Percentiles rank a stretch among this genome's conserved stretches.
These are phyloP conservation scores for Phytophthora capsici DNA, from an alignment of 352 stramenopile genomes.

Conservation along the genomic window DNA sequence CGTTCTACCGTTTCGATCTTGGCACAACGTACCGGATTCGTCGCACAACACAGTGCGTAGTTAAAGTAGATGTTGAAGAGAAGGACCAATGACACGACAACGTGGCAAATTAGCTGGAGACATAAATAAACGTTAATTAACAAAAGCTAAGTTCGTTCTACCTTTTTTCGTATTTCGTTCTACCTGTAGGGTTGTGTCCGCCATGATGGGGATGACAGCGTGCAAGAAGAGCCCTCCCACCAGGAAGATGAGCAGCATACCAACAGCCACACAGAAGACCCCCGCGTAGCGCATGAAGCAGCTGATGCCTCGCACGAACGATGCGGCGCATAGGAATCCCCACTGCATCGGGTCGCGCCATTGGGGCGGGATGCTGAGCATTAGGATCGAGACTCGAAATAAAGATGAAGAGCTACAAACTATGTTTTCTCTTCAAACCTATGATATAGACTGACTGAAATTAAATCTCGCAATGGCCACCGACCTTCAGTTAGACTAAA, in stretches of 20 bases:
- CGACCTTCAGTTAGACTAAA: not conserved
- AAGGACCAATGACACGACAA: slow-evolving; percentile 38
- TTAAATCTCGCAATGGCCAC: not conserved
- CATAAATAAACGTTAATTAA: slow-evolving; percentile 1
- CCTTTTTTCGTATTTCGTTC: not conserved
- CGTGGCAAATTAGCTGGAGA: slow-evolving; percentile 41
- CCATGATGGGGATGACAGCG: slow-evolving; percentile 59
- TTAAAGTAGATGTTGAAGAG: slow-evolving; percentile 82
- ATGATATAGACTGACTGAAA: not conserved
- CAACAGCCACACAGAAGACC: slow-evolving; percentile 47
- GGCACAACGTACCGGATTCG: slow-evolving; percentile 47
- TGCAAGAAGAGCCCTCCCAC: slow-evolving; percentile 55
- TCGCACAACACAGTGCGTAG: slow-evolving; percentile 69
- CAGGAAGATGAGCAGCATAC: slow-evolving; percentile 56
- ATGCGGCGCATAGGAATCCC: slow-evolving; percentile 40
- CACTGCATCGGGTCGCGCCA: slow-evolving; percentile 65
- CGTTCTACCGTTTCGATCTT: slow-evolving; percentile 2
- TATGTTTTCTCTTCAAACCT: not conserved
- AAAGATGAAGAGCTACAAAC: not conserved
- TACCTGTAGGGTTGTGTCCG: slow-evolving; percentile 47
- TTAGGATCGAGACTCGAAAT: not conserved
- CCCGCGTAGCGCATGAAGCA: slow-evolving; percentile 56
- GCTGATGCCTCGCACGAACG: slow-evolving; percentile 43
- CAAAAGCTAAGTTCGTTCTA: not conserved
- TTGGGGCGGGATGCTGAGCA: slow-evolving; percentile 39